Evolutionary conservation across 2,329 filamentous ascomycete species (phyloP).

Genomic region (Alternaria sp.): DNA sequence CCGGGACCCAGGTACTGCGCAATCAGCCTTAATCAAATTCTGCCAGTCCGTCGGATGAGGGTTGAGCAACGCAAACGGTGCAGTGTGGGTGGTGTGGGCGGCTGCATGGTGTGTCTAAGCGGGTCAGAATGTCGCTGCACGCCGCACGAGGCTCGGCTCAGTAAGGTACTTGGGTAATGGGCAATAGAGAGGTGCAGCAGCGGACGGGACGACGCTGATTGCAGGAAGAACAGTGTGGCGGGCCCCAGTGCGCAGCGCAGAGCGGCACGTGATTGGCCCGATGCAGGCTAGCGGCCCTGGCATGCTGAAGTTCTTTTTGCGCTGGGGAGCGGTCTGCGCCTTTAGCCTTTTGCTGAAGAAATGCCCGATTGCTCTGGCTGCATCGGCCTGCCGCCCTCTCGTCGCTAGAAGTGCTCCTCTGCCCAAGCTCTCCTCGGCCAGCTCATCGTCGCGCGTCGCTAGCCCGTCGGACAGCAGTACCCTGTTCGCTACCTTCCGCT

Average conservation of each 20-base stretch:
- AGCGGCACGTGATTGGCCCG: constrained; percentile 7
- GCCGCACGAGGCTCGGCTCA: constrained; percentile 17
- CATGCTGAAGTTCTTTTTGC: constrained; percentile 1
- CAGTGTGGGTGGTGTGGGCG: constrained; percentile 8
- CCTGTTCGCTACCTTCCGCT: constrained; percentile 15
- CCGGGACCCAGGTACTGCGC: constrained; percentile 21
- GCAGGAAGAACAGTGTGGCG: constrained; percentile 19
- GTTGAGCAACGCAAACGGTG: constrained; percentile 14
- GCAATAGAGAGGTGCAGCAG: constrained; percentile 7
- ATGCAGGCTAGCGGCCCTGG: background rate
- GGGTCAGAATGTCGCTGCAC: constrained; percentile 13
- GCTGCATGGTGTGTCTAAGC: constrained; percentile 18
- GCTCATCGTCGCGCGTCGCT: background rate
- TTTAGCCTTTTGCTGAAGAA: background rate
- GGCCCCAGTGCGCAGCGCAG: background rate
- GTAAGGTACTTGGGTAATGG: constrained; percentile 14
- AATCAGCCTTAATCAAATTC: constrained; percentile 25
- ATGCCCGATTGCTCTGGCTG: background rate
- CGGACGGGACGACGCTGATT: constrained; percentile 21
- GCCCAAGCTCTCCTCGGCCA: background rate
- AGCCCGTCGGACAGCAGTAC: background rate
- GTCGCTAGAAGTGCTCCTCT: background rate
- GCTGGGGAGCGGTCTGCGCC: constrained; percentile 1
- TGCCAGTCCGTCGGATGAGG: constrained; percentile 14
- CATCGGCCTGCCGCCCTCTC: background rate